Conservation (phyloP, 148 eudicot species). For the Cornus suecica region DNA sequence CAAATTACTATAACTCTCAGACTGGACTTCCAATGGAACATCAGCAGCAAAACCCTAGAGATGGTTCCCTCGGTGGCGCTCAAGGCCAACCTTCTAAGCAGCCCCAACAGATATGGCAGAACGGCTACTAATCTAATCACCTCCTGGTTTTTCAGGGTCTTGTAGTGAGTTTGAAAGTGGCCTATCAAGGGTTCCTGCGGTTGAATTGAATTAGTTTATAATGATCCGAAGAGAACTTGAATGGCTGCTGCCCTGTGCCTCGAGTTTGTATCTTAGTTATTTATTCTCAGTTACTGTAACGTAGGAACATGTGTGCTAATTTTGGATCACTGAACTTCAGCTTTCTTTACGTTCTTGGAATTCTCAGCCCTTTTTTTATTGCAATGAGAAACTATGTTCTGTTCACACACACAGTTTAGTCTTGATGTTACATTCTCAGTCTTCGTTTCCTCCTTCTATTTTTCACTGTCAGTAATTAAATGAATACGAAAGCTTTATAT, state of each 20-base stretch:
- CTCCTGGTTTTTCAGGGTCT: constrained; percentile 47
- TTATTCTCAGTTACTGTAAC: constrained; percentile 47
- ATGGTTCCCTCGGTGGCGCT: constrained; percentile 50
- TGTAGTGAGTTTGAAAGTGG: constrained; percentile 44
- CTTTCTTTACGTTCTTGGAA: neutral
- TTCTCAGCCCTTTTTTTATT: neutral
- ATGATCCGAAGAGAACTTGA: constrained; percentile 6
- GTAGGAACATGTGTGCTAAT: constrained; percentile 58
- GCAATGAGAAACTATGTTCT: neutral
- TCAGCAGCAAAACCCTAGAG: constrained; percentile 81
- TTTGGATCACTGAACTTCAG: constrained; percentile 15
- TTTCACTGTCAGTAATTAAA: neutral
- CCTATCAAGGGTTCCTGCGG: constrained; percentile 14
- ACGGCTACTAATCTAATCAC: constrained; percentile 57
- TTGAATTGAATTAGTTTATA: constrained; percentile 9
- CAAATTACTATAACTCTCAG: constrained; percentile 75
- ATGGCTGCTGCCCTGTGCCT: constrained; percentile 53
- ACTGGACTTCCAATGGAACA: constrained; percentile 61
- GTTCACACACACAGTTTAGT: too few relatives aligned
- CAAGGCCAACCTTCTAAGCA: constrained; percentile 78
- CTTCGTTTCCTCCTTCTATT: neutral
- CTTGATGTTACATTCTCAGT: neutral
- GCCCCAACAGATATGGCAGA: constrained; percentile 82
- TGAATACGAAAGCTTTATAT: neutral
- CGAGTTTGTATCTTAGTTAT: constrained; percentile 39